Base-by-base conservation (phyloP, 2,329 filamentous ascomycete genomes). In the Magnaporthiopsis incrustans region DNA sequence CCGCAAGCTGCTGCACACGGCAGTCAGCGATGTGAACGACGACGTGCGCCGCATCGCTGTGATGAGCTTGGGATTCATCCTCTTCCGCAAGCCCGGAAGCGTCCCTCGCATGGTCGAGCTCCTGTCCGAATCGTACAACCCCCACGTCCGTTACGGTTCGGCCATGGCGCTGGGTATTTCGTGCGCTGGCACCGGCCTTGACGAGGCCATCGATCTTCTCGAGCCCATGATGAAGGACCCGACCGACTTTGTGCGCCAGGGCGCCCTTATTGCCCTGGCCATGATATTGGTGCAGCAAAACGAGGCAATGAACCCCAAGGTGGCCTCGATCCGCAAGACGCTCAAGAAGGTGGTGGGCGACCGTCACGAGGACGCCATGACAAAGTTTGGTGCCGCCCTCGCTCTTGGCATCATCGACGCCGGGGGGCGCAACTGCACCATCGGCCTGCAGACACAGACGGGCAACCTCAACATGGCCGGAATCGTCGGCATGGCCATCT, bases 211-310 rank as follows among this genome's bases (percentile, higher is more conserved):
- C 67, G 95, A 99, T 72, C 83, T 99, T 25, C 84, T 99, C 5
- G 95, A 99, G 80, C 95, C 95, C 25, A 99, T 99, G 95, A 93
- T 97, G 81, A 99, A 98, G 82, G 95, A 99, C 71, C 96, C 95
- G 10, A 96, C 93, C 65, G 95, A 99, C 79, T 99, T 99, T 74
- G 95, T 99, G 63, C 89, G 96, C 70, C 95, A 99, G 77, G 95
- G 96, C 73, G 94, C 95, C 57, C 82, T 98, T 67, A 98, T 99
- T 70, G 87, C 95, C 3, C 83, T 98, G 65, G 87, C 95, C 66
- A 99, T 99, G 95, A 97, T 99, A 71, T 89, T 99, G 84, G 91
- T 97, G n/a, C 95, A 99, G 78, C 95, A 98, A 76, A 99, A 98
- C 72, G 95, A 99, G 77, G 89, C 89, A 33, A 96, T 97, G 91